Conservation (phyloP, 179 eudicot species). For the Vitellaria paradoxa region DNA sequence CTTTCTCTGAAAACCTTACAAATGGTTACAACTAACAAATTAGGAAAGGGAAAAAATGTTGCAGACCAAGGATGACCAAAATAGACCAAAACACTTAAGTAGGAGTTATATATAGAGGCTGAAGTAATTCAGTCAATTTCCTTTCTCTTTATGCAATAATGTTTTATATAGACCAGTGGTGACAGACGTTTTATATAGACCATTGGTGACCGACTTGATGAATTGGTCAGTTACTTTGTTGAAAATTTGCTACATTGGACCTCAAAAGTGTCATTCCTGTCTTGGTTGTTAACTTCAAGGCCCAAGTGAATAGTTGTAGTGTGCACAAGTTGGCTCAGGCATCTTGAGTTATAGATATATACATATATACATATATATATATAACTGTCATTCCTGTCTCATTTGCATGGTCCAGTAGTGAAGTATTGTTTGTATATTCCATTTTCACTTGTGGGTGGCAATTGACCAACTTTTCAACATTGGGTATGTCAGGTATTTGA, state of each 20-base stretch:
- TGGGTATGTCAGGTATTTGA: conserved; percentile 60
- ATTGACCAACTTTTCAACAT: conserved; percentile 12
- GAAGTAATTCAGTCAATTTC: conserved; percentile 5
- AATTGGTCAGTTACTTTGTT: not conserved
- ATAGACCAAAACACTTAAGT: not conserved
- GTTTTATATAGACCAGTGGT: not conserved
- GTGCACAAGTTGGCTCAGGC: not conserved
- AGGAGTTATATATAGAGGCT: not conserved
- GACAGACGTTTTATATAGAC: not conserved
- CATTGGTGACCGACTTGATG: not conserved
- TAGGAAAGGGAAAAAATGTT: not conserved
- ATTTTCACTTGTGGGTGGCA: not conserved
- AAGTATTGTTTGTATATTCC: conserved; percentile 3
- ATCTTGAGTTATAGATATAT: too few species aligned
- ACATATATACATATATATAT: too few species aligned
- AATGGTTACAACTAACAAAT: not conserved
- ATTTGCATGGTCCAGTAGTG: not conserved
- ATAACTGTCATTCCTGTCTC: too few species aligned
- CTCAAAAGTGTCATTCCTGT: conserved; percentile 5
- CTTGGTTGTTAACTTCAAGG: too few species aligned
- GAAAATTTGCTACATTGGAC: not conserved
- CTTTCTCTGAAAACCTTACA: not conserved
- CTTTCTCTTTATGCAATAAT: not conserved
- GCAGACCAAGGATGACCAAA: not conserved
- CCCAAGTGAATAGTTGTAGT: too few species aligned